These are phyloP conservation scores for Tagetes erecta DNA, from an alignment of 129 eudicot genomes.

Conservation along the genomic window DNA sequence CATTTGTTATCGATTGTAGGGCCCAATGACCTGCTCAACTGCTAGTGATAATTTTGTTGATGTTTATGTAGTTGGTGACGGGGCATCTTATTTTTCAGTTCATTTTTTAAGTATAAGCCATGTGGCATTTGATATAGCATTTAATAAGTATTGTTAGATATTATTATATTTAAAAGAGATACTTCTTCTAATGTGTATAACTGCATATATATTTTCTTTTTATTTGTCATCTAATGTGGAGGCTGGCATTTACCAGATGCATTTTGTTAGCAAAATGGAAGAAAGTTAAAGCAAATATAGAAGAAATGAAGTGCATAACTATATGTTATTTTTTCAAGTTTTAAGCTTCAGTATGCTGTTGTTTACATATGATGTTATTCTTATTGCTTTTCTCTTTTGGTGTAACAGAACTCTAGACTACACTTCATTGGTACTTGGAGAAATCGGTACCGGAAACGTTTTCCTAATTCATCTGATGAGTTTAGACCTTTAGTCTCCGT, in stretches of 20 bases:
- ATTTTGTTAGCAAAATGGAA: neutral
- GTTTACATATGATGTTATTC: slow-evolving; percentile 7
- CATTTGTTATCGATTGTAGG: neutral
- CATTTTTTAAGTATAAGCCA: neutral
- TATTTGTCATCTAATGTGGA: neutral
- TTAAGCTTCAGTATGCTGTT: neutral
- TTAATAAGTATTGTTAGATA: neutral
- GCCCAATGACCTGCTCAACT: neutral
- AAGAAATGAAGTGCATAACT: slow-evolving; percentile 2
- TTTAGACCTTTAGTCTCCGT: slow-evolving; percentile 36
- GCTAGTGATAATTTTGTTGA: neutral
- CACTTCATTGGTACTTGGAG: slow-evolving; percentile 99
- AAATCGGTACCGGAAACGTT: slow-evolving; percentile 85
- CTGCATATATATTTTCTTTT: neutral
- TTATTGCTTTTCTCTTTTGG: slow-evolving; percentile 9
- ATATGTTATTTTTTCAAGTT: neutral
- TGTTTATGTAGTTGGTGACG: neutral
- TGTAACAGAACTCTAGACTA: slow-evolving; percentile 81
- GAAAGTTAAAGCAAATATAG: slow-evolving; percentile 3
- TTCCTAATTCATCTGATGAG: slow-evolving; percentile 44
- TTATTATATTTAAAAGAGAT: neutral
- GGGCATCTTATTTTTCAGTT: neutral
- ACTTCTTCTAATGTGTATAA: neutral
- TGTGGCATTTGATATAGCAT: neutral
- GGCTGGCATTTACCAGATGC: neutral